Conservation (phyloP, 345 rosid genomes). For the Nephelium lappaceum region DNA sequence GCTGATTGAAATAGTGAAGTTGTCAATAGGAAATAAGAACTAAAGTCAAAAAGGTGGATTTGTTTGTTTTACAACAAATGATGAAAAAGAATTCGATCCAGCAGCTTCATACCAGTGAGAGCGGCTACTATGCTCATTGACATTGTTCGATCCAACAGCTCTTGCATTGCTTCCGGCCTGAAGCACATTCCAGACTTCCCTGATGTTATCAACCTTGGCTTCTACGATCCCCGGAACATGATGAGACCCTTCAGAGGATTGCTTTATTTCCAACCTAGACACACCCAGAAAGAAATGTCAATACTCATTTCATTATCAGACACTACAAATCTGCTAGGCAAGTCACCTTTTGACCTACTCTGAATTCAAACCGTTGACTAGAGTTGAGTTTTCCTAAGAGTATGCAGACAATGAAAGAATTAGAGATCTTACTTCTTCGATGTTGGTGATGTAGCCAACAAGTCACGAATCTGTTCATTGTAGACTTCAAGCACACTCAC, state of each 20-base stretch:
- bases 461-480: conserved; percentile 95
- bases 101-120: conserved; percentile 77
- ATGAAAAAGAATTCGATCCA: not conserved
- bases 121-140: conserved; percentile 96
- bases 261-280: conserved; percentile 87
- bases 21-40: conserved; percentile 4
- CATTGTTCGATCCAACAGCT: conserved; percentile 95
- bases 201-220: conserved; percentile 72
- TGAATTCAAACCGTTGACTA: not conserved
- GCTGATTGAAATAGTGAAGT: conserved; percentile 45
- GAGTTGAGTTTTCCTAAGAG: not conserved
- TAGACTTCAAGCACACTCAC: conserved; percentile 98
- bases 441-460: conserved; percentile 75
- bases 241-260: conserved; percentile 80
- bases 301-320: conserved; percentile 4
- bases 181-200: conserved; percentile 86
- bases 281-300: conserved; percentile 11
- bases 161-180: conserved; percentile 94
- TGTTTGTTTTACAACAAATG: not conserved
- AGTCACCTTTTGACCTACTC: conserved; percentile 1
- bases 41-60: not conserved
- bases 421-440: conserved; percentile 67
- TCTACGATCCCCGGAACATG: conserved; percentile 89
- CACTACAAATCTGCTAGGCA: not conserved
- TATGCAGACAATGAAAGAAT: not conserved